A percentile compares a stretch with the other conserved stretches of the same genome.
These are phyloP conservation scores for Diplocarpon rosae DNA, from an alignment of 2,329 filamentous ascomycete genomes.

Conservation along the genomic window DNA sequence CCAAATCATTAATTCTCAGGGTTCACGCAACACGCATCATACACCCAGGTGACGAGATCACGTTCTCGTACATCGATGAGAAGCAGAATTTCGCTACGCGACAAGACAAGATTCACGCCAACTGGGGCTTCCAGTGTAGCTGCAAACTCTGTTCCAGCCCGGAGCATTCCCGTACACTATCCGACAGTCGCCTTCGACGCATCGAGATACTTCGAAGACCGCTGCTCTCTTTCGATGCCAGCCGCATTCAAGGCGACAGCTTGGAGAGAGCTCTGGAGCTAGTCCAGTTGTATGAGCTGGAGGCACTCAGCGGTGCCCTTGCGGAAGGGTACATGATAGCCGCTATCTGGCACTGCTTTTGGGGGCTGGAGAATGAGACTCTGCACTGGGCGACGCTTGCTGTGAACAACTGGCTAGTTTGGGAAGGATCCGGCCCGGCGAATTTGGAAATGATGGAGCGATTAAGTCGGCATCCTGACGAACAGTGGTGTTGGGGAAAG, in stretches of 20 bases:
- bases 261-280: conserved; percentile 4
- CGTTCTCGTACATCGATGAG: conserved; percentile 12
- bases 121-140: conserved; percentile 11
- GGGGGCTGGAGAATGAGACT: conserved; percentile 2
- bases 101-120: conserved; percentile 2
- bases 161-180: background rate
- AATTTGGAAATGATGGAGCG: background rate
- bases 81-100: conserved; percentile 1
- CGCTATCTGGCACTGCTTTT: conserved; percentile 6
- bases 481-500: too few species aligned
- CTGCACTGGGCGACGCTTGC: conserved; percentile 4
- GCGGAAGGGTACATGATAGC: conserved; percentile 11
- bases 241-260: background rate
- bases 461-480: too few species aligned
- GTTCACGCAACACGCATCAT: conserved; percentile 11
- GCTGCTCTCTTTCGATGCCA: background rate
- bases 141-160: conserved; percentile 6
- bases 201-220: background rate
- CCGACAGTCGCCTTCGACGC: background rate
- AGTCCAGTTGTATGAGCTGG: conserved; percentile 5
- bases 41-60: conserved; percentile 10
- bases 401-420: background rate
- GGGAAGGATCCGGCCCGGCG: background rate
- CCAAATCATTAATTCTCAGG: conserved; percentile 6
- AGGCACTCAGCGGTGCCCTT: background rate